Evolutionary conservation across 177 flowering plant species (phyloP), one percentile per base, ranked within the genome.

Genomic region (Vitis hybrid): DNA sequence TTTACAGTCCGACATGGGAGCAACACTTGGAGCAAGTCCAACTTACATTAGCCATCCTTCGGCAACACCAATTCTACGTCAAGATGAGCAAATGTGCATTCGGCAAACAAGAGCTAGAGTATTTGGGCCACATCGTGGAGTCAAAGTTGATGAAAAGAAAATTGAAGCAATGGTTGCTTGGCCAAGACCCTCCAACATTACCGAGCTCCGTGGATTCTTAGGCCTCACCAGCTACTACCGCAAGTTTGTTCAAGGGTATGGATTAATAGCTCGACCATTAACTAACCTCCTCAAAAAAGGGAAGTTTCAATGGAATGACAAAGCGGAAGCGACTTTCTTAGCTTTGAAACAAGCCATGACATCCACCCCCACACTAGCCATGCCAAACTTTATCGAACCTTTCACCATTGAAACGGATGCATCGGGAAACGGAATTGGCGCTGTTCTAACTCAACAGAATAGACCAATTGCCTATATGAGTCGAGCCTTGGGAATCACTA

Each of bases 311-410:
- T 69, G 59, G 59, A 6, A 55, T 27, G 30, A 52, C 1, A 10
- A 11, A 15, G 60, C 72, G 2, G 49, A 7, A 13, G n/a, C 2
- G 14, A 50, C 30, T 13, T 69, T 60, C 15, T 3, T 50, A 10
- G 10, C 14, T 1, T 50, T 69, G 7, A 60, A 69, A 21, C 56
- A 10, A 19, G 58, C 60, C 18, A 71, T 64, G 68, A 62, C 64
- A 11, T 12, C 40, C 17, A 14, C 50, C 5, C 19, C 19, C 19
- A 18, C 19, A 18, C 19, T 18, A 18, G 19, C 19, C 19, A 18
- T 18, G 19, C 19, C 19, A 18, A 18, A 18, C 19, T 18, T 18
- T 18, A 18, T 1, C 19, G 19, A 18, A 18, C 19, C 19, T 18
- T 18, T 18, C 19, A 18, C 19, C 19, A 18, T 18, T 18, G 19